Evolutionary conservation across 257 asterid species (phyloP), one percentile per base, ranked within the genome.

Genomic region (Gentiana macrophylla): DNA sequence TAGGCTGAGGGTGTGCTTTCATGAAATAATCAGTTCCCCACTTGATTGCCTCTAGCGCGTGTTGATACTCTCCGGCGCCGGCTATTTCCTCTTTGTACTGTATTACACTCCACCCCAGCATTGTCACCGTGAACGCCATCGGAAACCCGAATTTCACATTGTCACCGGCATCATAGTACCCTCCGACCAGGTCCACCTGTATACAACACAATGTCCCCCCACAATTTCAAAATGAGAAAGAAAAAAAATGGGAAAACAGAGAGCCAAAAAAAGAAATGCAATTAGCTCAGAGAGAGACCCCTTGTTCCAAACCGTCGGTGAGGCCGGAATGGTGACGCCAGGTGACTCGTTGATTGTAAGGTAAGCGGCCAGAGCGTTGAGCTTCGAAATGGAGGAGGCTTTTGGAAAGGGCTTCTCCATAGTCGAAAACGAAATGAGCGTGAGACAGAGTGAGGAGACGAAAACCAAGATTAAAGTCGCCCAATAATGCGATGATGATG

Each of bases 261-360:
- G 4, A 1, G 8, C 5, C n/a, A n/a, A n/a, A n/a, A n/a, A n/a
- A n/a, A n/a, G n/a, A n/a, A n/a, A n/a, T n/a, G n/a, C n/a, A n/a
- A n/a, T n/a, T n/a, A n/a, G n/a, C n/a, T n/a, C n/a, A n/a, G n/a
- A n/a, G n/a, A n/a, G n/a, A n/a, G 10, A 90, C 96, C 80, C 95
- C 94, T 77, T 92, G 94, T 54, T 85, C 85, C 32, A 85, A 82
- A 55, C 99, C 99, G 64, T 92, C 99, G 61, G 80, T 77, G 73
- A 88, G 86, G 79, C 86, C 97, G 48, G 99, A 92, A 67, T 92
- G 97, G 64, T 81, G 84, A 33, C 99, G 86, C 99, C 99, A 92
- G 37, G 58, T 51, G 8, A 81, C 83, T 2, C 99, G 55, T 71
- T 92, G 95, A 70, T 77, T 71, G 73, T 81, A 74, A 2, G 99